Evolutionary conservation across 2,329 filamentous ascomycete species (phyloP), one percentile per base, ranked within the genome.

Genomic region (Calycina marina): DNA sequence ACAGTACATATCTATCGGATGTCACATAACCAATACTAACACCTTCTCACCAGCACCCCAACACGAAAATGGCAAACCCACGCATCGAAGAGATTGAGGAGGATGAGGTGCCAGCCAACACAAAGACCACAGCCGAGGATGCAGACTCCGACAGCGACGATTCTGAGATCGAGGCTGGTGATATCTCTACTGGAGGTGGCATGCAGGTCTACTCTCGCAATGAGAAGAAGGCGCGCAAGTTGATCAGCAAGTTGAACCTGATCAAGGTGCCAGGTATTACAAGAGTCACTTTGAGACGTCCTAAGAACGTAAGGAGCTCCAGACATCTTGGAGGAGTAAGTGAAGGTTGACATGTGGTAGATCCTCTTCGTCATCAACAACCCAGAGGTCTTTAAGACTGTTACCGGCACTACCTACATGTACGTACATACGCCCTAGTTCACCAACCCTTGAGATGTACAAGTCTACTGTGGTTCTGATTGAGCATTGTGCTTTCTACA

Each of bases 151-250:
- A 69, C 46, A 74, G 71, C 64, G 75, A 74, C 53, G 77, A 83
- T 48, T 81, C 78, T 52, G 80, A 80, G 52, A 77, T 72, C 51
- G 85, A 90, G 60, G 77, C 72, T 42, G 74, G 67, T 48, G 72
- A 72, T 40, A 58, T 72, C 47, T 84, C 88, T 57, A 78, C 81
- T 48, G 90, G 88, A 56, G 75, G 79, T 46, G 80, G 79, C 45
- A 80, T 88, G 56, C 75, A 90, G 53, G 78, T 98, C 56, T 88
- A 96, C 74, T 93, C 84, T 58, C 85, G 90, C 63, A 96, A 96
- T 69, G 90, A 98, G 80, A 98, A 98, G 82, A 98, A 98, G 78
- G 92, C 90, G 53, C 80, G 90, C 67, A 98, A 98, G 76, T 85
- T 86, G 56, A 93, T 98, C 59, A 82, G 85, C 62, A 98, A 98